These are phyloP conservation scores for Kockovaella imperatae DNA, from an alignment of 768 basidiomycete genomes.

Conservation along the genomic window DNA sequence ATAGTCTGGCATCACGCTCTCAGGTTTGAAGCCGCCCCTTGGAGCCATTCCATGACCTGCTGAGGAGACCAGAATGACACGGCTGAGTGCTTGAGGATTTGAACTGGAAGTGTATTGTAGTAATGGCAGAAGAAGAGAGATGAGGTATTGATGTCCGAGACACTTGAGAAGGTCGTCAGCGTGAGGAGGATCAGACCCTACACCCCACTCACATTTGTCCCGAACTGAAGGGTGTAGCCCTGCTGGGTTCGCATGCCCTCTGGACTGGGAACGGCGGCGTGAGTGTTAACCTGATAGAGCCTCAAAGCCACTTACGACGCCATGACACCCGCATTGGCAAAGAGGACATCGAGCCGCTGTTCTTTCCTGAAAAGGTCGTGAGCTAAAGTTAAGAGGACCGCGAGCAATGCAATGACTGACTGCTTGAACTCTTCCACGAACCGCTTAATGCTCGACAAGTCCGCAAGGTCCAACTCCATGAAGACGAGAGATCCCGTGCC, in stretches of 20 bases:
- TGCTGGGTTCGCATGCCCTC: constrained; percentile 30
- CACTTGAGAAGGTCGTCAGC: too few species aligned
- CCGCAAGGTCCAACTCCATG: constrained; percentile 31
- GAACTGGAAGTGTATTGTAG: constrained; percentile 7
- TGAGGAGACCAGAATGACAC: constrained; percentile 29
- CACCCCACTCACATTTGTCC: constrained; percentile 26
- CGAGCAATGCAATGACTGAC: constrained; percentile 5
- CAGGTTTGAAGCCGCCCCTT: constrained; percentile 22
- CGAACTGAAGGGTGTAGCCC: constrained; percentile 36
- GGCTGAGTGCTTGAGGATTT: constrained; percentile 10
- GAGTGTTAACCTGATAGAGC: not conserved
- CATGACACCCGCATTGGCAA: constrained; percentile 41
- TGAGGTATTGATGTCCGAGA: constrained; percentile 31
- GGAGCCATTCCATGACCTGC: constrained; percentile 30
- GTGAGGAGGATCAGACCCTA: not conserved
- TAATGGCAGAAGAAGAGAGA: constrained; percentile 23
- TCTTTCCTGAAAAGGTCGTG: constrained; percentile 10
- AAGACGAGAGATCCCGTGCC: constrained; percentile 16
- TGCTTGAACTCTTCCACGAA: constrained; percentile 20
- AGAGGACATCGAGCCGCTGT: constrained; percentile 22
- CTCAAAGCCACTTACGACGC: constrained; percentile 23
- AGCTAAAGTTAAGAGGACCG: too few species aligned
- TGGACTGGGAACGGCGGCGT: constrained; percentile 7
- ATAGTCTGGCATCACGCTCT: constrained; percentile 14
- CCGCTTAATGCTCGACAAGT: constrained; percentile 24